Conservation (phyloP, 768 basidiomycete genomes). For the Termitomyces eurrhizus region DNA sequence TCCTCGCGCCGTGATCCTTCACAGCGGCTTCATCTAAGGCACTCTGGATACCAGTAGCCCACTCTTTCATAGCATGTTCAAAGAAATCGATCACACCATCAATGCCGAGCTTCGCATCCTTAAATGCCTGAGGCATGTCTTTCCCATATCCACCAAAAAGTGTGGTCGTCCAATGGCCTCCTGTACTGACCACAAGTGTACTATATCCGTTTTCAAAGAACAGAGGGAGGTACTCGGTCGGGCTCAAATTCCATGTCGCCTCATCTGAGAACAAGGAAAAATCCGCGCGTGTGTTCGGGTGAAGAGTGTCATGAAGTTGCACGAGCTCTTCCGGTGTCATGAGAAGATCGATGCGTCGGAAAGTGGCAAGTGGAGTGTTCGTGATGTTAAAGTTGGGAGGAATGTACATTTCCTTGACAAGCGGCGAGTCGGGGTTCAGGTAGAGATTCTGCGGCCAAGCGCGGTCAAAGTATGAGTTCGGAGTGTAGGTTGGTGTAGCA, state of each 20-base stretch:
- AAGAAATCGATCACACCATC: conserved; percentile 55
- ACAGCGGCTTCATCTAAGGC: conserved; percentile 33
- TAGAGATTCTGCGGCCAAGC: conserved; percentile 64
- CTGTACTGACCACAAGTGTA: conserved; percentile 61
- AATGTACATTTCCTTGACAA: conserved; percentile 31
- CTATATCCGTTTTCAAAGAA: conserved; percentile 53
- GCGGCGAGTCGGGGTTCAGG: conserved; percentile 52
- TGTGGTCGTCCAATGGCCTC: conserved; percentile 65
- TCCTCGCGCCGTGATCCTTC: conserved; percentile 16
- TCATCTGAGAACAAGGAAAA: conserved; percentile 55
- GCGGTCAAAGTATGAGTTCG: conserved; percentile 53
- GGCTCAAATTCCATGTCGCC: conserved; percentile 47
- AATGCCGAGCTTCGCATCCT: conserved; percentile 42
- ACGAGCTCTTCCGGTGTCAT: conserved; percentile 44
- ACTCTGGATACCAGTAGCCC: conserved; percentile 50
- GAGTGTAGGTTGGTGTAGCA: conserved; percentile 59
- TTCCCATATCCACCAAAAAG: conserved; percentile 36
- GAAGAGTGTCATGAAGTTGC: conserved; percentile 35
- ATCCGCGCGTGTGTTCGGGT: conserved; percentile 24
- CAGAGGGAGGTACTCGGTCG: conserved; percentile 47
- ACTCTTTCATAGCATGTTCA: conserved; percentile 48
- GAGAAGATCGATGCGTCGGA: conserved; percentile 62
- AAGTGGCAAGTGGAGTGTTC: conserved; percentile 58
- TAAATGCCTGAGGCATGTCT: neutral
- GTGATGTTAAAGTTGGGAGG: conserved; percentile 53